Evolutionary conservation across 495 filamentous ascomycete genomes (phyloP).

Genomic region (Talaromyces wortmannii): DNA sequence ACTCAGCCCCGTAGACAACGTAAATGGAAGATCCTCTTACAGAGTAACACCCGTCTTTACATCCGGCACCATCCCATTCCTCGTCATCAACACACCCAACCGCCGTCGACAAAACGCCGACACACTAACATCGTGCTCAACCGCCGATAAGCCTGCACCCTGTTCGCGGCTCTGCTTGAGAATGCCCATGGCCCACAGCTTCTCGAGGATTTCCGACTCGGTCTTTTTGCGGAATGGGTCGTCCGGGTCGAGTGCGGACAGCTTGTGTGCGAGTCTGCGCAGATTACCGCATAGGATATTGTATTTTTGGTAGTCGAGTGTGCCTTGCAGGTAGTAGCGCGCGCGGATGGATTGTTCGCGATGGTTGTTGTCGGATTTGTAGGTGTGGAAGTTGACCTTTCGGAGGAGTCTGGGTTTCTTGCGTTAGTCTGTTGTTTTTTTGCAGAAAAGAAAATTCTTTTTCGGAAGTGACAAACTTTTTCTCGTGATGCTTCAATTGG

Average conservation of each 20-base stretch:
- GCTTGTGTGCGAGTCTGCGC: conserved; percentile 79
- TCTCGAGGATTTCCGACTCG: conserved; percentile 77
- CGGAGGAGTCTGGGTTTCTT: conserved; percentile 54
- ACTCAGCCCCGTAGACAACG: not conserved
- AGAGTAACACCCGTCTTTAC: conserved; percentile 56
- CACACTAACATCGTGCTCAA: conserved; percentile 83
- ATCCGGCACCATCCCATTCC: conserved; percentile 82
- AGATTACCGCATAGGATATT: conserved; percentile 80
- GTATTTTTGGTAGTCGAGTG: conserved; percentile 82
- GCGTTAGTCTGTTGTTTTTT: conserved; percentile 6
- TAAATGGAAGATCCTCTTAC: conserved; percentile 1
- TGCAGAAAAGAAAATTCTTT: not conserved
- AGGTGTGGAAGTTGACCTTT: conserved; percentile 94
- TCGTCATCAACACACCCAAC: conserved; percentile 80
- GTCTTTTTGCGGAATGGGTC: conserved; percentile 72
- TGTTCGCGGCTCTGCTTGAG: conserved; percentile 57
- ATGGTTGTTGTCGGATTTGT: conserved; percentile 82
- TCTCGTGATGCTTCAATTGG: conserved; percentile 89
- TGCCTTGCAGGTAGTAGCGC: conserved; percentile 83
- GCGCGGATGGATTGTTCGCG: conserved; percentile 71
- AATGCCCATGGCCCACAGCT: conserved; percentile 87
- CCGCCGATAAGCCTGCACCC: conserved; percentile 58
- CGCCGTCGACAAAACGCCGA: conserved; percentile 73
- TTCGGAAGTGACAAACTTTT: conserved; percentile 39
- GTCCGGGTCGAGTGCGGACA: conserved; percentile 69